Evolutionary conservation across 129 eudicot genomes (phyloP).

Genomic region (Scalesia atractyloides): DNA sequence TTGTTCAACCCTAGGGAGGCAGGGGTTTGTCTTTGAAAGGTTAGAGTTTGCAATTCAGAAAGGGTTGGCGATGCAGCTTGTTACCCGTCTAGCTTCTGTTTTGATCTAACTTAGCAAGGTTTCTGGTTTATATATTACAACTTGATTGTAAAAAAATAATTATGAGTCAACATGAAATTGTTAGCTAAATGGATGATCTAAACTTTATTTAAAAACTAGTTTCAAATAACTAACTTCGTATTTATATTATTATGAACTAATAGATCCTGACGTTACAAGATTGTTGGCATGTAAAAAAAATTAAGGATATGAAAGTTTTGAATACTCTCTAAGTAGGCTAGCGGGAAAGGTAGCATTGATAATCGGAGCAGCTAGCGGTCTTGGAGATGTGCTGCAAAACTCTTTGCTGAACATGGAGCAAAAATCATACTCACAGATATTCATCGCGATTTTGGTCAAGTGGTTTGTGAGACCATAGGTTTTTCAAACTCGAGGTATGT

Average conservation of each 20-base stretch:
- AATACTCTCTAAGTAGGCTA: constrained; percentile 22
- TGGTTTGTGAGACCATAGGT: constrained; percentile 40
- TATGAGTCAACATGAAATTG: too few relatives aligned
- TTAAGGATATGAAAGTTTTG: background rate
- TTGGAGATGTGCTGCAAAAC: constrained; percentile 54
- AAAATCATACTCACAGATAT: constrained; percentile 55
- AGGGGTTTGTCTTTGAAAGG: too few relatives aligned
- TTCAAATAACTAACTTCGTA: background rate
- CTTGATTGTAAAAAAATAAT: too few relatives aligned
- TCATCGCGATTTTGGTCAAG: constrained; percentile 54
- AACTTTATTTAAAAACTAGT: background rate
- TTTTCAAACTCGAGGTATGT: constrained; percentile 37
- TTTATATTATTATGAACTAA: background rate
- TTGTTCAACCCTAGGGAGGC: too few relatives aligned
- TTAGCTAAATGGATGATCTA: too few relatives aligned
- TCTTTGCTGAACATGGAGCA: constrained; percentile 58
- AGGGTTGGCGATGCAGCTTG: too few relatives aligned
- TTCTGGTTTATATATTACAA: too few relatives aligned
- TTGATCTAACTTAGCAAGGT: too few relatives aligned
- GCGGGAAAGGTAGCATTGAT: constrained; percentile 60
- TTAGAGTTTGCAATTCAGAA: too few relatives aligned
- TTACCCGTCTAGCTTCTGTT: too few relatives aligned
- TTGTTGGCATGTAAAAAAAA: background rate
- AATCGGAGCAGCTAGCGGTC: constrained; percentile 57
- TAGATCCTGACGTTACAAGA: background rate